These are phyloP conservation scores for Stentor coeruleus DNA, from an alignment of 73 alveolate species.

Conservation along the genomic window DNA sequence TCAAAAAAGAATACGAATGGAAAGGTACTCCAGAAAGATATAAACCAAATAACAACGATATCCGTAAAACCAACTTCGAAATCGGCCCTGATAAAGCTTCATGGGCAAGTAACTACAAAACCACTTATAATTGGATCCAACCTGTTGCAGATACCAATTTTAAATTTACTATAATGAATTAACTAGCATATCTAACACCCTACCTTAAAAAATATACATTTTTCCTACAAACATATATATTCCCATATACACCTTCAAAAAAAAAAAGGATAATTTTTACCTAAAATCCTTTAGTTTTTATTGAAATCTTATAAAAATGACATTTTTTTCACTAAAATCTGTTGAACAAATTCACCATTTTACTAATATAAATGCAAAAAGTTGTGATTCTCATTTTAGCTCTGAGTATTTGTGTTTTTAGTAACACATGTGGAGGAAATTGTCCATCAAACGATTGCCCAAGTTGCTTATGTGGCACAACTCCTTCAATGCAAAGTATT, in stretches of 20 bases:
- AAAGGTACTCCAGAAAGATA: not conserved
- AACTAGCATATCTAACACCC: too few species aligned
- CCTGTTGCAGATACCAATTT: not conserved
- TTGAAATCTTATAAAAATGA: too few species aligned
- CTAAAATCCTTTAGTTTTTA: too few species aligned
- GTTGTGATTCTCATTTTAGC: too few species aligned
- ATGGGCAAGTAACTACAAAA: not conserved
- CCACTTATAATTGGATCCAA: not conserved
- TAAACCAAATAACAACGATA: not conserved
- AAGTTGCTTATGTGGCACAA: constrained; percentile 36
- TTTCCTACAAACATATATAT: too few species aligned
- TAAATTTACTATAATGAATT: not conserved
- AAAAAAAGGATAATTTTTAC: too few species aligned
- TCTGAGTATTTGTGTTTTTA: not conserved
- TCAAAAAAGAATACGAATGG: not conserved
- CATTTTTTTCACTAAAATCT: too few species aligned
- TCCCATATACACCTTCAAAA: too few species aligned
- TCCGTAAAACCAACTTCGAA: not conserved
- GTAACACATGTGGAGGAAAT: constrained; percentile 54
- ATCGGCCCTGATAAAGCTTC: not conserved
- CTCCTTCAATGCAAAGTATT: not conserved
- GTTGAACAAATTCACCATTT: too few species aligned
- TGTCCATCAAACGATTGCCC: constrained; percentile 46
- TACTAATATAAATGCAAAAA: too few species aligned
- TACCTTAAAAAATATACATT: too few species aligned